phyloP scores from a whole-genome alignment of 352 stramenopile genomes.

The Albugo candida region DNA sequence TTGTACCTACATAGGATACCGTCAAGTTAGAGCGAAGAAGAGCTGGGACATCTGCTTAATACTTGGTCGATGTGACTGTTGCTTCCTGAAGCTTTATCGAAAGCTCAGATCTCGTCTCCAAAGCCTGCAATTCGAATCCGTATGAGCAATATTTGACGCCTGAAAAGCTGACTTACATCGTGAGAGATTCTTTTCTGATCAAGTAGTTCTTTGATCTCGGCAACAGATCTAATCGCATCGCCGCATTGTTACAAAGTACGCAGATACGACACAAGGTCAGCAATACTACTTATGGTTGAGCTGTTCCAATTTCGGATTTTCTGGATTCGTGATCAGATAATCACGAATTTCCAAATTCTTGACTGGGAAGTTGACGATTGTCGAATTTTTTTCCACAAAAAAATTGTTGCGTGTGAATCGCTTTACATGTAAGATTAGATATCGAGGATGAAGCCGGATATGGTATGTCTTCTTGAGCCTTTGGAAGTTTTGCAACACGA shows the following conservation, averaged over 20 bases:
- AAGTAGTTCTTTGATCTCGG: conserved; percentile 36
- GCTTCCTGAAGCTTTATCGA: conserved; percentile 39
- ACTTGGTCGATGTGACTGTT: conserved; percentile 45
- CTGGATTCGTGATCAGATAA: conserved; percentile 46
- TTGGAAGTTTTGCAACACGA: conserved; percentile 60
- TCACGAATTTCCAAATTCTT: conserved; percentile 95
- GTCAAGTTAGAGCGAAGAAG: not conserved
- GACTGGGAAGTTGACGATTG: conserved; percentile 98
- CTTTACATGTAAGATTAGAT: conserved; percentile 95
- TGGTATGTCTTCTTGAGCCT: conserved; percentile 84
- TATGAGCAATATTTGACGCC: not conserved
- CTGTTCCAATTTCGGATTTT: conserved; percentile 24
- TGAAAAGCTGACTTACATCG: conserved; percentile 10
- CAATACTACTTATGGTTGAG: conserved; percentile 18
- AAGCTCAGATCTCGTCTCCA: conserved; percentile 61
- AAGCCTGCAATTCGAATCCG: conserved; percentile 19
- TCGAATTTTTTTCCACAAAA: conserved; percentile 98
- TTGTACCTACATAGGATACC: conserved; percentile 81
- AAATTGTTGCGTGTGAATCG: conserved; percentile 97
- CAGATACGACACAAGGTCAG: conserved; percentile 1
- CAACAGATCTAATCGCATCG: conserved; percentile 24
- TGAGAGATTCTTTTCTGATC: conserved; percentile 25
- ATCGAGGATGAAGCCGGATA: conserved; percentile 82
- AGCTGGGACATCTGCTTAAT: not conserved
- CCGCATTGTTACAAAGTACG: conserved; percentile 1